Evolutionary conservation across 208 protist species (phyloP).

Genomic region (Acanthamoeba castellanii): DNA sequence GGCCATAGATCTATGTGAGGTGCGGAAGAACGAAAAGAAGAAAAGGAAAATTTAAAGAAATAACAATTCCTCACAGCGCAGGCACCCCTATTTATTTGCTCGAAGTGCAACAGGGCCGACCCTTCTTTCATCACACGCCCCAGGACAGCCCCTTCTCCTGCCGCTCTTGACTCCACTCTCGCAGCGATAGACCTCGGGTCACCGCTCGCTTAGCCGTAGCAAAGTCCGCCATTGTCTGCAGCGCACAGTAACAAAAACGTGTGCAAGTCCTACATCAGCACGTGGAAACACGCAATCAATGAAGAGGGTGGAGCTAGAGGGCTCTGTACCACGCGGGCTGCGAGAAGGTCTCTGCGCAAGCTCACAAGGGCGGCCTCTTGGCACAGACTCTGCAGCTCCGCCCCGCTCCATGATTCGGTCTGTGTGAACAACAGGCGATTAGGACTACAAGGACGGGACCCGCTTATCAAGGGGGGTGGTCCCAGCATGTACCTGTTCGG

Average conservation of each 20-base stretch:
- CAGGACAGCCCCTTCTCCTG: not conserved
- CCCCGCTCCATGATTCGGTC: constrained; percentile 80
- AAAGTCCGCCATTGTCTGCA: constrained; percentile 54
- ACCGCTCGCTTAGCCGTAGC: not conserved
- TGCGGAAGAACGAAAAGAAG: not conserved
- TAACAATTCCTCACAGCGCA: no score
- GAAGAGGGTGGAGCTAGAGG: not conserved
- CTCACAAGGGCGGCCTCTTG: constrained; percentile 85
- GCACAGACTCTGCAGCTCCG: constrained; percentile 88
- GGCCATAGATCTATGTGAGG: not conserved
- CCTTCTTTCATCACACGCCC: not conserved
- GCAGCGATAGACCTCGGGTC: constrained; percentile 13
- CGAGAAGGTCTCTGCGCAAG: constrained; percentile 40
- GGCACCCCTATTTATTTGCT: no score
- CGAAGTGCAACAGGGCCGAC: no score
- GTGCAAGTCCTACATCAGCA: not conserved
- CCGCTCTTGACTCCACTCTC: constrained; percentile 18
- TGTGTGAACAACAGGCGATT: not conserved
- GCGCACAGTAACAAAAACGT: not conserved
- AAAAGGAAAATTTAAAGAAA: not conserved
- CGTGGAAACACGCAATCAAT: not conserved
- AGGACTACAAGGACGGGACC: not conserved
- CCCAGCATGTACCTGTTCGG: not conserved
- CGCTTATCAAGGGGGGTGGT: not conserved
- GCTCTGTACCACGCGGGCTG: not conserved